Evolutionary conservation across 495 filamentous ascomycete genomes (phyloP).

Genomic region (Patellaria atrata): DNA sequence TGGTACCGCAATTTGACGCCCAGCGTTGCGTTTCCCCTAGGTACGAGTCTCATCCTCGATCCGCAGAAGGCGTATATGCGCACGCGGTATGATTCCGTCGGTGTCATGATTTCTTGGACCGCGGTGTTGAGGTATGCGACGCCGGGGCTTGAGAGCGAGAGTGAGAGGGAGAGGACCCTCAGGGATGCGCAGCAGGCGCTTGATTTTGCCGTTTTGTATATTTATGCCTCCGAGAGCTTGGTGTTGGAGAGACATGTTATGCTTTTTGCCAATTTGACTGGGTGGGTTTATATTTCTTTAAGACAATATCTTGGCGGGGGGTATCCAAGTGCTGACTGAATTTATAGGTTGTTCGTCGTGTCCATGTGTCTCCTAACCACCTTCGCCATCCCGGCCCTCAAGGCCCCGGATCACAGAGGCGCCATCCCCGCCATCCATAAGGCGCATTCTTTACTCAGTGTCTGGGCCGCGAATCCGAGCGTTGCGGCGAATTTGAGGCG

Average conservation of each 20-base stretch:
- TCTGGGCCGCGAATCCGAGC: constrained; percentile 2
- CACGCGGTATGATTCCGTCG: background rate
- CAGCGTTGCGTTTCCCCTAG: background rate
- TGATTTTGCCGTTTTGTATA: background rate
- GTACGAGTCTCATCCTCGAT: background rate
- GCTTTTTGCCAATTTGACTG: constrained; percentile 1
- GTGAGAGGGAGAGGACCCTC: background rate
- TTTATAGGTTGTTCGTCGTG: too few species aligned
- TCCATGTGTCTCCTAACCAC: too few species aligned
- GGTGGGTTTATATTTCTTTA: background rate
- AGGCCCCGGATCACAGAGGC: too few species aligned
- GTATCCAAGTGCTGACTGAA: too few species aligned
- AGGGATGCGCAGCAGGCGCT: background rate
- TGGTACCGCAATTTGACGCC: background rate
- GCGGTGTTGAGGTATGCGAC: background rate
- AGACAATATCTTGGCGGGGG: too few species aligned
- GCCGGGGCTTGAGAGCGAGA: background rate
- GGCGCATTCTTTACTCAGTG: background rate
- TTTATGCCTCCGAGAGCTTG: background rate
- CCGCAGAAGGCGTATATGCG: constrained; percentile 1
- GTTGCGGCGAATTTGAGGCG: background rate
- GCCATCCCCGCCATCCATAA: background rate
- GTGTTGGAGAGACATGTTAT: background rate
- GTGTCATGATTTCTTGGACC: background rate
- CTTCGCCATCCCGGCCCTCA: too few species aligned